Evolutionary conservation across 345 rosid species (phyloP), one percentile per base, ranked within the genome.

Genomic region (Pistacia integerrima): DNA sequence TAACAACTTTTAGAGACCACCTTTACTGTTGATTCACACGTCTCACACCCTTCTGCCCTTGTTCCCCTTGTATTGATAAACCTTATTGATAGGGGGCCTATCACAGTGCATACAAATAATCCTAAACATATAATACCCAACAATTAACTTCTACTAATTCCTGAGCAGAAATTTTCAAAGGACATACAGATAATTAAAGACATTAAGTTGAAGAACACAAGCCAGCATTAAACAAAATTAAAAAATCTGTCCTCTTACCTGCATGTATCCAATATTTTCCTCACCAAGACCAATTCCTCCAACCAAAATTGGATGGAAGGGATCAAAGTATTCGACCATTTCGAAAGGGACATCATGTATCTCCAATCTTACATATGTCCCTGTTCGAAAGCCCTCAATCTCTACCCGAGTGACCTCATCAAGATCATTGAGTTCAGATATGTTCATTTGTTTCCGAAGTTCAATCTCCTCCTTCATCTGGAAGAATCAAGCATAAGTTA

Each of bases 321-420:
- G 98, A 82, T 93, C 97, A 88, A 92, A 93, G 86, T 90, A 85
- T 77, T 91, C 90, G 57, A 91, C 92, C 99, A 96, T 93, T 88
- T 96, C 98, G 74, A 74, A 96, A 65, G 99, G 95, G 84, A 96
- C 97, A 78, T 79, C 90, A 81, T 89, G 97, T 81, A 96, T 82
- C 86, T 91, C 99, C 87, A 96, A 85, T 68, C 99, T 86, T 54
- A 96, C 55, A 80, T 96, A 96, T 58, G 89, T 85, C 74, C 98
- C 99, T 13, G 94, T 89, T 62, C 76, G 87, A 78, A 90, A 92
- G 70, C 99, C 99, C 85, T 93, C 99, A 48, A 96, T 84, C 81
- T 92, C 94, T 67, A 89, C 57, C 64, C 98, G 87, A 76, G 91
- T 86, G 48, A 88, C 89, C 76, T 92, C 97, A 76, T 91, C 97